Conservation (phyloP, 2,329 filamentous ascomycete species). For the Scortechinia acanthostroma region DNA sequence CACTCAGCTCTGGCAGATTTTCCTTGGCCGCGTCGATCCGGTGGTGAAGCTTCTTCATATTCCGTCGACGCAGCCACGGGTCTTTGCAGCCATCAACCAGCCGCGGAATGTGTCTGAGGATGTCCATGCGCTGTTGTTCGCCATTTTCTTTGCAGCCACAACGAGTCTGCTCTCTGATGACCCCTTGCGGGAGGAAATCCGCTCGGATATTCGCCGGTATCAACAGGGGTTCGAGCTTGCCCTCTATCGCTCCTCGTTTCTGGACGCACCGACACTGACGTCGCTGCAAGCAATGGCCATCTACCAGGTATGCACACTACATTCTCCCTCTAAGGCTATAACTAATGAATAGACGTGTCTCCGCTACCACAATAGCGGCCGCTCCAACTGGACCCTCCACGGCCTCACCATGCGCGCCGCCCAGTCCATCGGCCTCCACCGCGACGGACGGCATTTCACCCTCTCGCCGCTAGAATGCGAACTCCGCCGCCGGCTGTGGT, state of each 20-base stretch:
- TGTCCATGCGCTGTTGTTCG: constrained; percentile 7
- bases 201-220: neutral
- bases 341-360: neutral
- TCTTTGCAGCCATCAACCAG: constrained; percentile 16
- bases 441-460: constrained; percentile 13
- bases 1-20: neutral
- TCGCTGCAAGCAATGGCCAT: neutral
- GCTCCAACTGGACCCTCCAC: constrained; percentile 9
- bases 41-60: constrained; percentile 17
- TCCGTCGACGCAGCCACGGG: constrained; percentile 13
- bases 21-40: constrained; percentile 12
- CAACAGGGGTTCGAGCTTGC: neutral
- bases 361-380: constrained; percentile 3
- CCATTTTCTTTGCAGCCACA: neutral
- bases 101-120: constrained; percentile 10
- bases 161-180: neutral
- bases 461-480: constrained; percentile 15
- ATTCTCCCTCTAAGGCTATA: neutral
- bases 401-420: constrained; percentile 15
- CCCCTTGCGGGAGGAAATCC: neutral
- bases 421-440: constrained; percentile 15
- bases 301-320: neutral
- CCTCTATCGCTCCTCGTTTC: neutral
- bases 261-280: neutral
- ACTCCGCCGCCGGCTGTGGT: constrained; percentile 16